phyloP scores from a whole-genome alignment of 768 basidiomycete species.

The Mycena olivaceomarginata region DNA sequence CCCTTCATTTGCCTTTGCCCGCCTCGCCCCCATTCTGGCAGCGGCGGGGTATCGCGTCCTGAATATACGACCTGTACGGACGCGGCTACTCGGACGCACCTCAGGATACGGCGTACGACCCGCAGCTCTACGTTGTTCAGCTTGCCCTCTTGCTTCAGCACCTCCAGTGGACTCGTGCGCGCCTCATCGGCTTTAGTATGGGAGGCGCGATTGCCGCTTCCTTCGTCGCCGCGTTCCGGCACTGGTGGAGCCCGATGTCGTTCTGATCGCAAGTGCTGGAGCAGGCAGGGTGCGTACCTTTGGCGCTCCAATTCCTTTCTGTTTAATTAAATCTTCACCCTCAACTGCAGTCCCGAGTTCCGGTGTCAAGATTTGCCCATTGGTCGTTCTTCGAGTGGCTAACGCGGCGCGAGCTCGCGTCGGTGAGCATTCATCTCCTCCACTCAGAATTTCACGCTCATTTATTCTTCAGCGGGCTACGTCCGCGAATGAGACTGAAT shows the following conservation, averaged over 20 bases:
- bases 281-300: conserved; percentile 58
- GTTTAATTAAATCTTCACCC: conserved; percentile 18
- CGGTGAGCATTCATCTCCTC: background rate
- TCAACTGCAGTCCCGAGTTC: background rate
- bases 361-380: background rate
- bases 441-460: too few relatives aligned
- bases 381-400: background rate
- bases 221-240: conserved; percentile 68
- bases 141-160: conserved; percentile 75
- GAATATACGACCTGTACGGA: conserved; percentile 74
- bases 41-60: conserved; percentile 69
- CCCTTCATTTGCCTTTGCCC: conserved; percentile 70
- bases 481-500: background rate
- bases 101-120: conserved; percentile 62
- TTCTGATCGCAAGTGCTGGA: conserved; percentile 68
- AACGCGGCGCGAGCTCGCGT: background rate
- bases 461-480: background rate
- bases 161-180: conserved; percentile 65
- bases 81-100: conserved; percentile 78
- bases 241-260: conserved; percentile 66
- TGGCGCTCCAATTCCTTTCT: background rate
- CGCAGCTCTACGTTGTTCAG: conserved; percentile 68
- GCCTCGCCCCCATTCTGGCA: conserved; percentile 68
- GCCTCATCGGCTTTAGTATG: conserved; percentile 74
- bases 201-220: conserved; percentile 68